Conservation (phyloP, 2,329 filamentous ascomycete genomes). For the Microcyclospora pomicola region DNA sequence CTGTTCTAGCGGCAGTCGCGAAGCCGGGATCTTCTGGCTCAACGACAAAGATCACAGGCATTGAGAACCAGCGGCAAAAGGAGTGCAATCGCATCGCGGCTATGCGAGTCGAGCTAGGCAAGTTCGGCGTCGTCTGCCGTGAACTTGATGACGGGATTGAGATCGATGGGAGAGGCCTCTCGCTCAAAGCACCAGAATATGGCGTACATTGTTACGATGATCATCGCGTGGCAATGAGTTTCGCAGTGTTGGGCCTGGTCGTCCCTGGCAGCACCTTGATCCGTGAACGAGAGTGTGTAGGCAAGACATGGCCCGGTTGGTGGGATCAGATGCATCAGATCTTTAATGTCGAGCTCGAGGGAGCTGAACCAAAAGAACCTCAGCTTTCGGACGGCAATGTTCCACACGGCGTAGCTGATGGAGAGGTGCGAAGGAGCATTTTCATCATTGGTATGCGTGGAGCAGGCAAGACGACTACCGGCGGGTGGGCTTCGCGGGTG, state of each 20-base stretch:
- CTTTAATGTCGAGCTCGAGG: slow-evolving; percentile 65
- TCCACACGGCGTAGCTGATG: slow-evolving; percentile 18
- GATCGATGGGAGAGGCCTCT: slow-evolving; percentile 43
- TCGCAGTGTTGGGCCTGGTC: slow-evolving; percentile 71
- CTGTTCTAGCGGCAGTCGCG: slow-evolving; percentile 80
- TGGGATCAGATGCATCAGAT: slow-evolving; percentile 77
- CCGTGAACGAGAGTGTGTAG: slow-evolving; percentile 80
- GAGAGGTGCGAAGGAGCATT: slow-evolving; percentile 49
- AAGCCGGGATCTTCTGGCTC: slow-evolving; percentile 43
- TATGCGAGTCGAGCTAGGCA: slow-evolving; percentile 88
- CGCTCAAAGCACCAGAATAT: slow-evolving; percentile 42
- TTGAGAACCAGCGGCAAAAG: slow-evolving; percentile 95
- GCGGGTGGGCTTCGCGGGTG: slow-evolving; percentile 66
- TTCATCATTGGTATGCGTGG: slow-evolving; percentile 97
- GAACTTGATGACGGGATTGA: slow-evolving; percentile 94
- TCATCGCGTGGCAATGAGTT: slow-evolving; percentile 96
- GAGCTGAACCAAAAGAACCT: slow-evolving; percentile 45
- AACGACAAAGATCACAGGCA: slow-evolving; percentile 76
- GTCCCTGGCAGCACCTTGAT: slow-evolving; percentile 61
- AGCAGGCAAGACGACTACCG: slow-evolving; percentile 89
- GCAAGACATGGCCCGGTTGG: slow-evolving; percentile 98
- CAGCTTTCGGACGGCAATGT: slow-evolving; percentile 17
- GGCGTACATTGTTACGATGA: slow-evolving; percentile 91
- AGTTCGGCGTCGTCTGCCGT: slow-evolving; percentile 75
- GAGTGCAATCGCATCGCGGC: slow-evolving; percentile 94